Percentiles rank a stretch among this genome's conserved stretches.
These are phyloP conservation scores for Paraphysoderma sedebokerense DNA, from an alignment of 371 early-diverging fungal species.

Conservation along the genomic window DNA sequence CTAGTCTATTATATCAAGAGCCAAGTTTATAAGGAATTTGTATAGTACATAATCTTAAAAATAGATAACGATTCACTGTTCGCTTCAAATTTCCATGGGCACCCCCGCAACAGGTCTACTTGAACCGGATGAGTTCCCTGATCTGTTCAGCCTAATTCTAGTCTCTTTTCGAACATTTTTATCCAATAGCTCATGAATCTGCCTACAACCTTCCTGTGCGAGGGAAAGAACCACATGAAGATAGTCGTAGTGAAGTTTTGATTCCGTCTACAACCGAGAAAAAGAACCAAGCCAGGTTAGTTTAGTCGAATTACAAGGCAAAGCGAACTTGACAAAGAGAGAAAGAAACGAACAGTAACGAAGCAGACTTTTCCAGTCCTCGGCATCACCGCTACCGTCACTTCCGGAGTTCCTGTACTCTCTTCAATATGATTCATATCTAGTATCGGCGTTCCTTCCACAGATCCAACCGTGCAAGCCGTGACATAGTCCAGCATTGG, in stretches of 20 bases:
- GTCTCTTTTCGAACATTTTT: slow-evolving; percentile 46
- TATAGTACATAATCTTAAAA: no score
- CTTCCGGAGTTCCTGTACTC: slow-evolving; percentile 51
- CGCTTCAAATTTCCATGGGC: no score
- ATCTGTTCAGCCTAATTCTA: no score
- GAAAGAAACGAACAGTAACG: slow-evolving; percentile 24
- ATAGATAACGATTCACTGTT: no score
- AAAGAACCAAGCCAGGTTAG: neutral
- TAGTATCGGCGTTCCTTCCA: slow-evolving; percentile 63
- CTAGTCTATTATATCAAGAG: no score
- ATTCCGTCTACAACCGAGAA: slow-evolving; percentile 52
- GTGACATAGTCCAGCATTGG: slow-evolving; percentile 90
- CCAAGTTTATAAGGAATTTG: no score
- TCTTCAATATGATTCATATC: slow-evolving; percentile 85
- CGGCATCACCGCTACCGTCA: slow-evolving; percentile 78
- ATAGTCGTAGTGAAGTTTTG: slow-evolving; percentile 65
- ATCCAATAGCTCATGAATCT: slow-evolving; percentile 59
- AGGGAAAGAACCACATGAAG: slow-evolving; percentile 55
- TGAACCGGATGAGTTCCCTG: no score
- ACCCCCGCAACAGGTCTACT: no score
- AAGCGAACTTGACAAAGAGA: neutral
- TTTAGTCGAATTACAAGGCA: neutral
- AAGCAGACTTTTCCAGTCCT: slow-evolving; percentile 63
- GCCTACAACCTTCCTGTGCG: slow-evolving; percentile 67
- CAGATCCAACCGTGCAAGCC: slow-evolving; percentile 84